Conservation (phyloP, 495 filamentous ascomycete genomes). For the Tuber brumale region DNA sequence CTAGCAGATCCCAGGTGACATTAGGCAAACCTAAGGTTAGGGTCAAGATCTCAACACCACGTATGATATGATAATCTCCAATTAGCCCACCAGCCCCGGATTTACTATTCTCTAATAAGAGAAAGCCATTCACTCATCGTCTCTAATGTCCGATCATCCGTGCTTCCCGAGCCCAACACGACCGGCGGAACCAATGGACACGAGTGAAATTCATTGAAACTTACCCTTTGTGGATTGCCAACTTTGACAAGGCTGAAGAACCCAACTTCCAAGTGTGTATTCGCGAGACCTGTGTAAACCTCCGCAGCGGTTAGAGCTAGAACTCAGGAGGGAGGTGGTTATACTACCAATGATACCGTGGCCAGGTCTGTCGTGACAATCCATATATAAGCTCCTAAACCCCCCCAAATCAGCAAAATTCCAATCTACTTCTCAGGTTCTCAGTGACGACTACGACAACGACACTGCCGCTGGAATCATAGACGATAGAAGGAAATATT, state of each 20-base stretch:
- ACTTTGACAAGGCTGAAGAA: neutral
- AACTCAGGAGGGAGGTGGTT: neutral
- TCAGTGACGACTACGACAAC: neutral
- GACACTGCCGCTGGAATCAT: neutral
- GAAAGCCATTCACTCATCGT: neutral
- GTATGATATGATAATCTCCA: neutral
- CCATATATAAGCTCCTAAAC: neutral
- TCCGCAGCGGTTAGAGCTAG: neutral
- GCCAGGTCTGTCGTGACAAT: neutral
- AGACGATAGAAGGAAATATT: neutral
- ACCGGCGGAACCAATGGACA: neutral
- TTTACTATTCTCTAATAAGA: neutral
- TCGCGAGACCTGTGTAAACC: neutral
- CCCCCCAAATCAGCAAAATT: neutral
- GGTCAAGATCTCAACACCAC: neutral
- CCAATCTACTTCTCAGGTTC: neutral
- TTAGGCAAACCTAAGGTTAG: neutral
- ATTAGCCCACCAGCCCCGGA: neutral
- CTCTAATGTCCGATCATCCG: constrained; percentile 4
- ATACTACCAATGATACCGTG: neutral
- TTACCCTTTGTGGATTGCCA: neutral
- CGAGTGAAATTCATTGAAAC: neutral
- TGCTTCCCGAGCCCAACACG: neutral
- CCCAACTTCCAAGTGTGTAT: neutral
- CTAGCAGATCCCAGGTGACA: neutral